A percentile compares a stretch with the other conserved stretches of the same genome.
Evolutionary conservation across 352 stramenopile species (phyloP).

Genomic region (Globisporangium cylindrosporum): DNA sequence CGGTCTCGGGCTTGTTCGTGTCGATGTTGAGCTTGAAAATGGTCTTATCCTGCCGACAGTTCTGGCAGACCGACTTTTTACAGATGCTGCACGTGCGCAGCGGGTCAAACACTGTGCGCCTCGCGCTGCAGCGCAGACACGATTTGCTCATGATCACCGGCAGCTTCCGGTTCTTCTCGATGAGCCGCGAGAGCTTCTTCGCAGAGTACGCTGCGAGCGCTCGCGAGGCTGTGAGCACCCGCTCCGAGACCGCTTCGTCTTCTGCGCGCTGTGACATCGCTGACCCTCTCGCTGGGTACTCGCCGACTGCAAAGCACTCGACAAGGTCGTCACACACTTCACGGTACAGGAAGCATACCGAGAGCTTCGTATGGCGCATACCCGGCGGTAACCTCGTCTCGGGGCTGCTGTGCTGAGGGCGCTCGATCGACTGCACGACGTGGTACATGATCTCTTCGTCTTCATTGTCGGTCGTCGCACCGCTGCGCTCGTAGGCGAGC

Average conservation of each 20-base stretch:
- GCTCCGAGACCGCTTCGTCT: constrained; percentile 35
- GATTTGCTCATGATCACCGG: constrained; percentile 37
- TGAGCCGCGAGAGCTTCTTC: constrained; percentile 36
- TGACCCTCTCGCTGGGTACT: constrained; percentile 37
- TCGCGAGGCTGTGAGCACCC: constrained; percentile 37
- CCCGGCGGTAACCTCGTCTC: constrained; percentile 14
- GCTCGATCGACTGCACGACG: constrained; percentile 44
- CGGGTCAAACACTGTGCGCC: constrained; percentile 28
- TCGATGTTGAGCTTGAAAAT: constrained; percentile 35
- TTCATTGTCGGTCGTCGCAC: constrained; percentile 35
- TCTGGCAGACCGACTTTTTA: constrained; percentile 43
- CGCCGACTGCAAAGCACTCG: constrained; percentile 48
- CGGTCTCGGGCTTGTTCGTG: constrained; percentile 27
- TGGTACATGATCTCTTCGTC: constrained; percentile 50
- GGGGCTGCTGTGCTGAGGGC: constrained; percentile 29
- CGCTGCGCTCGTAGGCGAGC: constrained; percentile 64
- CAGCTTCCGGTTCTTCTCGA: constrained; percentile 29
- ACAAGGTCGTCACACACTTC: constrained; percentile 51
- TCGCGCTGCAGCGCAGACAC: constrained; percentile 40
- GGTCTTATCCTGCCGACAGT: constrained; percentile 29
- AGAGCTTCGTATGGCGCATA: constrained; percentile 33
- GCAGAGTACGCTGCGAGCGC: constrained; percentile 33
- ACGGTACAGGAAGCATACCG: constrained; percentile 50
- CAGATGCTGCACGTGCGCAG: constrained; percentile 42
- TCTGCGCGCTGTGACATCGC: constrained; percentile 23